A percentile compares a stretch with the other conserved stretches of the same genome.
phyloP scores from a whole-genome alignment of 2,329 filamentous ascomycete genomes.

The Ascochyta clinopodiicola region DNA sequence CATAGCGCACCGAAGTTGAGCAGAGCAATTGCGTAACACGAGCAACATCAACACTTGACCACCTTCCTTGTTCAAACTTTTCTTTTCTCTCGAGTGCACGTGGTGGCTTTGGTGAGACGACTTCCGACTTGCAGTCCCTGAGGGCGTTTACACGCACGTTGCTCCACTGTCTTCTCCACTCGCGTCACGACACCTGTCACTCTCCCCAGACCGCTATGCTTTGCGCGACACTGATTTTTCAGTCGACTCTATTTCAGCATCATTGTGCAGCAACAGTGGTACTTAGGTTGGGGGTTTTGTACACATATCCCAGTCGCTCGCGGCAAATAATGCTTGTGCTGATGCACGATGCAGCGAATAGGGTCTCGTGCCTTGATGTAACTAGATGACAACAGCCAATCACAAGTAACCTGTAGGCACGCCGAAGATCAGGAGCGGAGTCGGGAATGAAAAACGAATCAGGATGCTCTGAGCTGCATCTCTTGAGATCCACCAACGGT shows the following conservation, averaged over 20 bases:
- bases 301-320: slow-evolving; percentile 11
- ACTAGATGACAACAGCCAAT: slow-evolving; percentile 27
- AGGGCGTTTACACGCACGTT: slow-evolving; percentile 20
- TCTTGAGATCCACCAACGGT: slow-evolving; percentile 30
- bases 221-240: slow-evolving; percentile 1
- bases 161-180: slow-evolving; percentile 23
- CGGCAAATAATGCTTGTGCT: slow-evolving; percentile 8
- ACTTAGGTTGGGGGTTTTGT: slow-evolving; percentile 6
- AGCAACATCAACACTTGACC: slow-evolving; percentile 2
- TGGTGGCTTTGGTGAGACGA: slow-evolving; percentile 10
- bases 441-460: slow-evolving; percentile 28
- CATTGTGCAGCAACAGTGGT: slow-evolving; percentile 19
- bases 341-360: slow-evolving; percentile 23
- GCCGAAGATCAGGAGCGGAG: slow-evolving; percentile 28
- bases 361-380: slow-evolving; percentile 15
- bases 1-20: slow-evolving; percentile 21
- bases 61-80: slow-evolving; percentile 15
- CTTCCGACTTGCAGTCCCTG: slow-evolving; percentile 18
- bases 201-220: slow-evolving; percentile 7
- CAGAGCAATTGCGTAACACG: slow-evolving; percentile 28
- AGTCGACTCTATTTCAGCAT: slow-evolving; percentile 10
- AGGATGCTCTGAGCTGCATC: slow-evolving; percentile 20
- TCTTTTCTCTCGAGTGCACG: slow-evolving; percentile 7
- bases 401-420: slow-evolving; percentile 20
- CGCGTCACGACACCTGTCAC: slow-evolving; percentile 11